Conservation (phyloP, 306 rosid genomes). For the Cajanus cajan region DNA sequence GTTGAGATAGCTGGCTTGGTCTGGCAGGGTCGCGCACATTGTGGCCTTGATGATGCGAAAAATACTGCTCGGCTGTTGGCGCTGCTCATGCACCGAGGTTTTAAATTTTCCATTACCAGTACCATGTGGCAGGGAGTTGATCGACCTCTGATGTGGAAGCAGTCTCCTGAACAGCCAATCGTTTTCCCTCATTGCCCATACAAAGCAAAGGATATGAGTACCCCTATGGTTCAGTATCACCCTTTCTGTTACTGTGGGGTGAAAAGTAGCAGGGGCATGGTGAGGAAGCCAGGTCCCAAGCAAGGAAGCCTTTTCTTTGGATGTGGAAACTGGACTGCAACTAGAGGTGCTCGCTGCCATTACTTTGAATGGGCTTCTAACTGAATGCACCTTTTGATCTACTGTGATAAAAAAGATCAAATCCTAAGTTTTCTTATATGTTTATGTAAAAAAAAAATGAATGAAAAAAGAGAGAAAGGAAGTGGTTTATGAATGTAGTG, state of each 20-base stretch:
- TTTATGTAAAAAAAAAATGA: conserved; percentile 35
- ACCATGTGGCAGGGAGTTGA: conserved; percentile 69
- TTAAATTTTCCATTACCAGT: conserved; percentile 73
- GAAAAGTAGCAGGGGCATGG: conserved; percentile 66
- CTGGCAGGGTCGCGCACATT: conserved; percentile 96
- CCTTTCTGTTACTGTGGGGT: conserved; percentile 83
- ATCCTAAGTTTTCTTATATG: conserved; percentile 39
- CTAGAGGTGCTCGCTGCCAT: conserved; percentile 80
- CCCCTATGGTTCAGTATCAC: conserved; percentile 47
- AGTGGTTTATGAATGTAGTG: conserved; percentile 44
- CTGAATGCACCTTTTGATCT: conserved; percentile 37
- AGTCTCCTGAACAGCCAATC: conserved; percentile 47
- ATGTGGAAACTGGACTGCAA: conserved; percentile 83
- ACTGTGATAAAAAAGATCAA: conserved; percentile 33
- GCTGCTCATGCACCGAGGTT: conserved; percentile 75
- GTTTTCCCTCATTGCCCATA: conserved; percentile 46
- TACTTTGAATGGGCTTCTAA: conserved; percentile 92
- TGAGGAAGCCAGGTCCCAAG: conserved; percentile 83
- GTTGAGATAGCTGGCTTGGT: conserved; percentile 82
- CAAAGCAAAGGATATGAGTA: conserved; percentile 54
- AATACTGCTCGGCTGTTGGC: conserved; percentile 82
- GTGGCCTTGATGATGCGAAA: conserved; percentile 94
- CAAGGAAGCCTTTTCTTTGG: conserved; percentile 83
- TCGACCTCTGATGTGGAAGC: conserved; percentile 53
- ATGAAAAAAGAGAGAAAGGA: neutral